These are phyloP conservation scores for Calonectria hongkongensis DNA, from an alignment of 2,329 filamentous ascomycete genomes.

Conservation along the genomic window DNA sequence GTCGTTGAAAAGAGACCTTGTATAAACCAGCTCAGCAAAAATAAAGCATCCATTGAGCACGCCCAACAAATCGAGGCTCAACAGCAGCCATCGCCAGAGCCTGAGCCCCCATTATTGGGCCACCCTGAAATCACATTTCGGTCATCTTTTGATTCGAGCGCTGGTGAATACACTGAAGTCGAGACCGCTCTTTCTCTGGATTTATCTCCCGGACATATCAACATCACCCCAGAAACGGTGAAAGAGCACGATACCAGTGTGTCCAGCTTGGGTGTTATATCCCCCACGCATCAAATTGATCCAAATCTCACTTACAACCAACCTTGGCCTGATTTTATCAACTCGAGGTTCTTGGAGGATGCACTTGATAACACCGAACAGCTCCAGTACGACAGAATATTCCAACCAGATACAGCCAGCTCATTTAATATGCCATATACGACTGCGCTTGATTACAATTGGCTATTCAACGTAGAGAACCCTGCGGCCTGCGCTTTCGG, in stretches of 20 bases:
- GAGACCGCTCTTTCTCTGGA: slow-evolving; percentile 9
- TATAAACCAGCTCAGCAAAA: slow-evolving; percentile 31
- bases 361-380: slow-evolving; percentile 39
- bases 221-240: neutral
- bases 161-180: neutral
- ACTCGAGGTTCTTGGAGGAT: slow-evolving; percentile 35
- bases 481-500: slow-evolving; percentile 22
- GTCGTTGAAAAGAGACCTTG: slow-evolving; percentile 67
- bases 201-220: slow-evolving; percentile 11
- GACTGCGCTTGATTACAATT: slow-evolving; percentile 77
- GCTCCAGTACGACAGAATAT: slow-evolving; percentile 70
- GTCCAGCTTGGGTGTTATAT: slow-evolving; percentile 1
- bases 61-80: slow-evolving; percentile 32
- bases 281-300: slow-evolving; percentile 22
- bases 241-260: slow-evolving; percentile 13
- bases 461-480: slow-evolving; percentile 73
- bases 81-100: slow-evolving; percentile 34
- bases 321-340: slow-evolving; percentile 41
- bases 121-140: slow-evolving; percentile 8
- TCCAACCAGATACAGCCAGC: slow-evolving; percentile 77
- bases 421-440: slow-evolving; percentile 81
- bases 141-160: neutral
- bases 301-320: slow-evolving; percentile 30
- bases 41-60: slow-evolving; percentile 37
- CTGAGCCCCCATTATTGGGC: slow-evolving; percentile 14